These are phyloP conservation scores for Phytophthora niederhauseri DNA, from an alignment of 352 stramenopile genomes.

Conservation along the genomic window DNA sequence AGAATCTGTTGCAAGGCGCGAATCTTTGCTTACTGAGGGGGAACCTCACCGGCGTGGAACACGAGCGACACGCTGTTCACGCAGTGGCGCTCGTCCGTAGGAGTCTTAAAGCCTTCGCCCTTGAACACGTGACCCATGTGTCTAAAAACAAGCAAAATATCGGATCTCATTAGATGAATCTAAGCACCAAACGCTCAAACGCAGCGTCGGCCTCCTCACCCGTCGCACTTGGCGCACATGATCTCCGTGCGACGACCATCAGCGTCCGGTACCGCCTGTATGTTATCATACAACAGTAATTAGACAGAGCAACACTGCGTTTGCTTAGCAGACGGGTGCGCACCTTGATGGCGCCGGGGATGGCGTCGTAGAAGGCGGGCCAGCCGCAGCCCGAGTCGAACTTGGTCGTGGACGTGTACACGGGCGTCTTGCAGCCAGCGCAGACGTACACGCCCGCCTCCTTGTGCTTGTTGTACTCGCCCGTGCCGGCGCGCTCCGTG, in stretches of 20 bases:
- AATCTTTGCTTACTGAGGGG: slow-evolving; percentile 35
- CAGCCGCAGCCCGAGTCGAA: slow-evolving; percentile 93
- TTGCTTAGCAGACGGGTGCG: not conserved
- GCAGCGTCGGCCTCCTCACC: slow-evolving; percentile 43
- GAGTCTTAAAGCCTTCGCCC: slow-evolving; percentile 87
- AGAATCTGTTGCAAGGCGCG: slow-evolving; percentile 5
- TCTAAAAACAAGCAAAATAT: slow-evolving; percentile 29
- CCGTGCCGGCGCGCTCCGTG: slow-evolving; percentile 87
- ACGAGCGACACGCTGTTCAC: slow-evolving; percentile 92
- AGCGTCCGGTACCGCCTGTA: slow-evolving; percentile 63
- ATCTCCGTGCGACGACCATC: slow-evolving; percentile 88
- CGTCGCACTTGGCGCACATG: slow-evolving; percentile 88
- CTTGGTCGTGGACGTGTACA: slow-evolving; percentile 91
- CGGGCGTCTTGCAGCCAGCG: slow-evolving; percentile 83
- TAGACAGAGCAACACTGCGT: not conserved
- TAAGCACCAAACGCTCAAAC: slow-evolving; percentile 1
- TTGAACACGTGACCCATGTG: slow-evolving; percentile 94
- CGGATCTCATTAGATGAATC: slow-evolving; percentile 17
- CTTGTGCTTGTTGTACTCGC: slow-evolving; percentile 91
- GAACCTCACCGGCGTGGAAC: slow-evolving; percentile 75
- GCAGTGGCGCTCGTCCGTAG: slow-evolving; percentile 90
- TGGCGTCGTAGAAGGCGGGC: slow-evolving; percentile 91
- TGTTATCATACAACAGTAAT: slow-evolving; percentile 2
- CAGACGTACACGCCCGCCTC: slow-evolving; percentile 89
- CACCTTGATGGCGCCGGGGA: slow-evolving; percentile 88